These are phyloP conservation scores for Asterionellopsis glacialis DNA, from an alignment of 108 stramenopile genomes.

Conservation along the genomic window DNA sequence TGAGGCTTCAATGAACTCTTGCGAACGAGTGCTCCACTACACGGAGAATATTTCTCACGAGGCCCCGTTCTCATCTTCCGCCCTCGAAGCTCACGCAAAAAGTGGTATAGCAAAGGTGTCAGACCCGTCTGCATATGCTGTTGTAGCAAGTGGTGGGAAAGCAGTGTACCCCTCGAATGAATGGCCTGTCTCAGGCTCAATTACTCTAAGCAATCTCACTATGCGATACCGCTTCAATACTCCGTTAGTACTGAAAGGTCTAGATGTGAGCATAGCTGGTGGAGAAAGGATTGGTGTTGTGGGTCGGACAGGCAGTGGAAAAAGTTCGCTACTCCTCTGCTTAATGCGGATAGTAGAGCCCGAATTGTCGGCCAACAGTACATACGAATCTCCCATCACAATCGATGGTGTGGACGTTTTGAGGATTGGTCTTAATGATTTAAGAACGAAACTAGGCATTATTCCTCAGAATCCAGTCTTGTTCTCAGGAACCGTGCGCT, in stretches of 20 bases:
- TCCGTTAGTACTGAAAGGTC: slow-evolving; percentile 82
- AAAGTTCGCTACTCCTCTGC: slow-evolving; percentile 58
- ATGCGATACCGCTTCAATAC: slow-evolving; percentile 80
- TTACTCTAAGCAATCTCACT: slow-evolving; percentile 64
- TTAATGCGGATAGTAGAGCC: slow-evolving; percentile 90
- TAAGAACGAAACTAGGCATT: slow-evolving; percentile 83
- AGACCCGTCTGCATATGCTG: slow-evolving; percentile 28
- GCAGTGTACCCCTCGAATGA: slow-evolving; percentile 24
- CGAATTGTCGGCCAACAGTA: slow-evolving; percentile 15
- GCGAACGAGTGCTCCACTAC: slow-evolving; percentile 82
- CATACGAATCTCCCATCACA: slow-evolving; percentile 51
- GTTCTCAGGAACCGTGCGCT: slow-evolving; percentile 83
- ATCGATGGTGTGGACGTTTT: slow-evolving; percentile 89
- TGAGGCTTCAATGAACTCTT: slow-evolving; percentile 86
- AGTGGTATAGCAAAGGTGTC: background rate
- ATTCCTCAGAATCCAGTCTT: slow-evolving; percentile 94
- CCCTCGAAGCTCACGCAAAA: slow-evolving; percentile 39
- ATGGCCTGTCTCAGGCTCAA: slow-evolving; percentile 81
- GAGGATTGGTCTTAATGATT: slow-evolving; percentile 72
- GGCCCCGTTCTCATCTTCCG: slow-evolving; percentile 50
- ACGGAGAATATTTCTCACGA: slow-evolving; percentile 68
- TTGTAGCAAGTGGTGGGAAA: slow-evolving; percentile 49
- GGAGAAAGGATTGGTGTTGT: slow-evolving; percentile 89
- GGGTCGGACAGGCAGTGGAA: slow-evolving; percentile 77
- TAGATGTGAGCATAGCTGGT: slow-evolving; percentile 73